Evolutionary conservation across 371 early-diverging fungal genomes (phyloP), one percentile per base, ranked within the genome.

Genomic region (Rhizopus stolonifer): DNA sequence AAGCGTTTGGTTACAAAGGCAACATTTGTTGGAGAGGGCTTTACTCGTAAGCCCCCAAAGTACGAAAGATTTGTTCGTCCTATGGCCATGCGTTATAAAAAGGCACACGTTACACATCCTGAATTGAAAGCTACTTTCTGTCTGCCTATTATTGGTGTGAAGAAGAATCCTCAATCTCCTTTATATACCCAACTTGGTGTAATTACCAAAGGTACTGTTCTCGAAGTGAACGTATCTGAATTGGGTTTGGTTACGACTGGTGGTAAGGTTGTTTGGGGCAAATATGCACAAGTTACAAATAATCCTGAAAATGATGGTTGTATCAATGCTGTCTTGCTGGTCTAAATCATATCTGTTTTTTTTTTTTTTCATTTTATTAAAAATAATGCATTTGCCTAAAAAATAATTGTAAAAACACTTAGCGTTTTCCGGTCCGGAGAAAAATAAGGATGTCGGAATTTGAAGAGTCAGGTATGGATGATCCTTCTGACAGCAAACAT

Each of bases 211-310:
- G 99, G 99, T 70, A 99, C 99, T 6, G 91, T 99, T 46, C 88
- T 99, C 47, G 99, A 99, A 82, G 98, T 91, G 15, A 72, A 60
- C 49, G 79, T 99, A 4, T 89, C 91, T 61, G 99, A 99, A 74
- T 82, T 99, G 53, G 99, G 99, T 53, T 80, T 99, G 44, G 99
- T 99, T 18, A 98, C 99, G 38, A 94, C 94, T 31, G 84, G 89
- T 65, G 99, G 99, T 55, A 98, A 99, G 79, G 98, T 99, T 54
- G 96, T 99, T 15, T 99, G 99, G 99, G 99, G 99, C 61, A 99
- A 99, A 82, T 99, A 99, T 77, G 97, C 98, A 11, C 99, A 99
- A 82, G 87, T 95, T 14, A 95, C 93, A 13, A 95, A 95, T 68
- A 89, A 93, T 69, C 95, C 95, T 34, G 96, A 96, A 77, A 89